Evolutionary conservation across 1,139 yeast genomes (phyloP), one percentile per base, ranked within the genome.

Genomic region (Debaryomyces udenii): DNA sequence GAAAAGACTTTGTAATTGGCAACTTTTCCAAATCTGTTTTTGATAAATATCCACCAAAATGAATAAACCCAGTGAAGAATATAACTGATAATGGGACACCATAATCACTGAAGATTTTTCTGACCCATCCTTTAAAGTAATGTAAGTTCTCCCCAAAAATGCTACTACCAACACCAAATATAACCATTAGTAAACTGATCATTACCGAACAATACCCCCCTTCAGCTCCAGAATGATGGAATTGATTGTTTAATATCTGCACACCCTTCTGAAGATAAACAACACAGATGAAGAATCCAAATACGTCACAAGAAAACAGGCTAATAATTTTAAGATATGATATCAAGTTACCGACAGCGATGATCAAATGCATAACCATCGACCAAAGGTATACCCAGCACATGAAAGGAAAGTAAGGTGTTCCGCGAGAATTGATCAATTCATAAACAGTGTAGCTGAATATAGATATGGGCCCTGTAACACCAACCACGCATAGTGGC

Each of bases 401-500:
- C 96, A 93, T 91, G 60, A 93, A 93, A 17, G 93, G 90, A 62
- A 93, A 88, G 59, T 79, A 93, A 0, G 87, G 86, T 0, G 83
- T 80, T 4, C 82, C 84, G 45, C 68, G 48, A 0, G 87, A 83
- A 31, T 70, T 70, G 24, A 93, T 79, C 35, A 93, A 76, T 45
- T 88, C 89, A 59, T 86, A 93, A 1, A 93, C 93, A 0, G 98
- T 91, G 54, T 89, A 89, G 58, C 89, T 87, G 72, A 93, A 91
- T 43, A 93, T 90, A 2, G 96, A 71, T 10, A 93, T 83, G 0
- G 98, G 98, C 40, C 98, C 96, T 0, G 99, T 93, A 3, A 93
- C 98, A 3, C 99, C 99, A n/a, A 93, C 98, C 26, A 93, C 87
- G 55, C 96, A 88, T 27, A 93, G 64, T 0, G 99, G 98, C 52